Evolutionary conservation across 805 yeast species (phyloP), one percentile per base, ranked within the genome.

Genomic region (Metschnikowia peoriensis): DNA sequence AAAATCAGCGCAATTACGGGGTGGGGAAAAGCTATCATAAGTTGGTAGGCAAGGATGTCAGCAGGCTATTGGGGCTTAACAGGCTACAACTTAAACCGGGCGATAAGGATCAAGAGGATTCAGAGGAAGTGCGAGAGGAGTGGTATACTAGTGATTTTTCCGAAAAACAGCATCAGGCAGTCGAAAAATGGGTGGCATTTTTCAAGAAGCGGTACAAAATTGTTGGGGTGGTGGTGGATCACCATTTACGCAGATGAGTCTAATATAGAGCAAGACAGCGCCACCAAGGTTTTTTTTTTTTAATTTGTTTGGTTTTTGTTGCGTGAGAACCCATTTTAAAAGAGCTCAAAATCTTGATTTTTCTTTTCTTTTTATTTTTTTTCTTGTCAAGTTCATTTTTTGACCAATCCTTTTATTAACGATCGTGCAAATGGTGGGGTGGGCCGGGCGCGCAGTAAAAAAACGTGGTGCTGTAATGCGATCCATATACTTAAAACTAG

Each of bases 101-200:
- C 28, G 58, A 51, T 15, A 55, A 54, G 7, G 79, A 80, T 1
- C 38, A n/a, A 10, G 59, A 52, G 27, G 46, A 41, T 8, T 72
- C 69, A 41, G 59, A 57, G 1, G 51, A 50, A 0, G 66, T 69
- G 4, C 69, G 39, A 41, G 56, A 47, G 27, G 54, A 52, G 15
- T 81, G 84, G 80, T 79, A 77, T 54, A 76, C 73, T 29, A 73
- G 75, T 1, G 78, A 69, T 22, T 76, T 89, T 57, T 76, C 79
- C 22, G 88, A 80, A 10, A 81, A 79, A 55, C 89, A 89, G 68
- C 65, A 71, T 50, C 71, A 72, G 61, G 84, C 81, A 1, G 77
- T 89, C 51, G 83, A 86, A 49, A 92, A 88, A 59, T 89, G 97
- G 97, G 73, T 81, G 14, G 77, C 77, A 56, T 89, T 88, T 63